Base-by-base conservation (phyloP, 176 grass and related monocot species). In the Oryza meyeriana region DNA sequence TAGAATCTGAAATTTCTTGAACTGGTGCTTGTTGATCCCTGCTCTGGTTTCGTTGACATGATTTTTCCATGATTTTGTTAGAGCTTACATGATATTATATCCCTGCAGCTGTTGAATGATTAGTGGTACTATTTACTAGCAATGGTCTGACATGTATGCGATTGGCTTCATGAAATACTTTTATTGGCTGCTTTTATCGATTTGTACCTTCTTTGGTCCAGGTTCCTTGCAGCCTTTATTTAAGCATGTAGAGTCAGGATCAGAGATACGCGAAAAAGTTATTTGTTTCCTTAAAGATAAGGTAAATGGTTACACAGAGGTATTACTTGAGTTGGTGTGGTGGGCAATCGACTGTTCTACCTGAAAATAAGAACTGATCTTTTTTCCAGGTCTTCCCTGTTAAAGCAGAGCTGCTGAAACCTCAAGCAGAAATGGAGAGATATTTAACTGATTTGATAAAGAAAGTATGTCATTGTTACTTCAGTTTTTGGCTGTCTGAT, bases 271-370 rank as follows among this genome's bases (percentile, higher is more conserved):
- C 64, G 97, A 99, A 84, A 99, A 94, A 77, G 88, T 96, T 83
- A 96, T 99, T 64, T 94, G 85, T 80, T 99, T 99, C 62, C 91
- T 99, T 69, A 93, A 91, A 86, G 97, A 99, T 85, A 99, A 96
- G 97, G 97, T 94, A 91, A 85, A 35, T 89, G 33, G 24, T 76
- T 64, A 7, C 31, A 39, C 75, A 61, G 81, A 34, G 68, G 34
- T 11, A 29, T 72, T 69, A 34, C 30, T 63, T 42, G 18, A 57
- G 72, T 65, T 71, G 34, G 67, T 48, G 67, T 62, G 26, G 31
- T 61, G 45, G 48, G 69, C 31, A 38, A 64, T 64, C 73, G 50
- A 62, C 6, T 68, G 30, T 75, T 70, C 52, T 70, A 45, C 39
- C 33, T 50, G 31, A 83, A 16, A 62, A 32, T 38, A 69, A 55